Conservation (phyloP, 345 rosid genomes). For the Acer campestre region DNA sequence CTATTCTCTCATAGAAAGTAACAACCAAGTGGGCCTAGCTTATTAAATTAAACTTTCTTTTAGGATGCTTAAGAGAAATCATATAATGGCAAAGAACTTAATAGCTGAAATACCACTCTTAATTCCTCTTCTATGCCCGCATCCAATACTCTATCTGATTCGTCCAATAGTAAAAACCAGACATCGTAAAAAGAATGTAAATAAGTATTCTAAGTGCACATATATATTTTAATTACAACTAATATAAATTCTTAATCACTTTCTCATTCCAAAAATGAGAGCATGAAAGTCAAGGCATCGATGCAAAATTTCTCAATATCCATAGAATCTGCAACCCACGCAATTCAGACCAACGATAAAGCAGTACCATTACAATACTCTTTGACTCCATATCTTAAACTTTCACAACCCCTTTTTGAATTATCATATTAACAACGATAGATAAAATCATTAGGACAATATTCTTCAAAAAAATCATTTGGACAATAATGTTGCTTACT, state of each 20-base stretch:
- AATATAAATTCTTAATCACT: neutral
- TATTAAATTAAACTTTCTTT: no score
- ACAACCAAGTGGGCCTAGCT: no score
- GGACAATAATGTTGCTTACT: neutral
- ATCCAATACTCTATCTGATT: slow-evolving; percentile 96
- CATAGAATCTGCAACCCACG: neutral
- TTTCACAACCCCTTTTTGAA: no score
- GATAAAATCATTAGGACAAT: neutral
- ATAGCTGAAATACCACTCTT: slow-evolving; percentile 49
- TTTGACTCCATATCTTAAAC: neutral
- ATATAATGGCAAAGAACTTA: no score
- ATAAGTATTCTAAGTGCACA: neutral
- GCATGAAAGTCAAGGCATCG: neutral
- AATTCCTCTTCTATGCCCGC: slow-evolving; percentile 92
- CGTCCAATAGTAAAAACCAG: slow-evolving; percentile 87
- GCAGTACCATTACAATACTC: neutral
- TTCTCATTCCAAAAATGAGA: neutral
- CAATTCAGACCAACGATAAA: neutral
- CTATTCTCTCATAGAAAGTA: no score
- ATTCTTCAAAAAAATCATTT: no score
- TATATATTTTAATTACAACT: neutral
- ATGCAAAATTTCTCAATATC: neutral
- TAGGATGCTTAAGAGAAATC: no score
- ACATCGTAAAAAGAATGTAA: slow-evolving; percentile 12
- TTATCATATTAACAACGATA: neutral